These are phyloP conservation scores for Hypsizygus ulmarius DNA, from an alignment of 1,284 basidiomycete genomes.

Conservation along the genomic window DNA sequence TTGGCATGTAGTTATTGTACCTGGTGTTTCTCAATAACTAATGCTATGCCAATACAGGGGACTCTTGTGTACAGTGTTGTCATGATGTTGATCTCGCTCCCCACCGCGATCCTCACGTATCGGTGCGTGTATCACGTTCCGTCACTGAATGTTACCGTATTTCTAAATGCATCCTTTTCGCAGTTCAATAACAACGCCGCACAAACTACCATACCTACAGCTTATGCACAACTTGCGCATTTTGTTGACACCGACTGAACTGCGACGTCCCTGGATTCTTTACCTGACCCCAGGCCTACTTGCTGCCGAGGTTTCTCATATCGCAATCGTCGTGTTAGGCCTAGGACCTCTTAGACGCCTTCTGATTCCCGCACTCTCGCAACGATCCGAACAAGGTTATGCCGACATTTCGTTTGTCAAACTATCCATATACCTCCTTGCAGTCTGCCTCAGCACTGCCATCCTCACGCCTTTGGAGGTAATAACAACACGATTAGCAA, in stretches of 20 bases:
- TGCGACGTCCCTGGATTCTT: conserved; percentile 74
- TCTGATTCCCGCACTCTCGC: conserved; percentile 52
- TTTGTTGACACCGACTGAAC: conserved; percentile 81
- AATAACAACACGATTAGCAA: conserved; percentile 73
- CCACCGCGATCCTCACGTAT: conserved; percentile 77
- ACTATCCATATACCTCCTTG: conserved; percentile 57
- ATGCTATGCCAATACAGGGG: conserved; percentile 33
- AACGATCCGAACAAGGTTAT: conserved; percentile 32
- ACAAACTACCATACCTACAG: conserved; percentile 70
- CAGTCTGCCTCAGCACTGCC: conserved; percentile 58
- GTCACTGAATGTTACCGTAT: background rate
- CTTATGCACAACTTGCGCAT: conserved; percentile 63
- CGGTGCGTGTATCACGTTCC: conserved; percentile 44
- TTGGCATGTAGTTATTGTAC: conserved; percentile 31
- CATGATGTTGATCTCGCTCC: conserved; percentile 77
- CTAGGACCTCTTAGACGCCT: conserved; percentile 63
- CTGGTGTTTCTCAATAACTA: background rate
- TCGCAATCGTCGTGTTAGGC: conserved; percentile 66
- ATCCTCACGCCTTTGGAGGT: conserved; percentile 83
- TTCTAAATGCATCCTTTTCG: conserved; percentile 3
- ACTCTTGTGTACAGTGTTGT: conserved; percentile 60
- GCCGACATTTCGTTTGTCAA: conserved; percentile 45
- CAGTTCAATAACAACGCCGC: conserved; percentile 85
- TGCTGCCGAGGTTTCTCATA: conserved; percentile 62
- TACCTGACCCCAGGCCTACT: conserved; percentile 86